Evolutionary conservation across 768 basidiomycete species (phyloP).

Genomic region (Plicaturopsis crispa): DNA sequence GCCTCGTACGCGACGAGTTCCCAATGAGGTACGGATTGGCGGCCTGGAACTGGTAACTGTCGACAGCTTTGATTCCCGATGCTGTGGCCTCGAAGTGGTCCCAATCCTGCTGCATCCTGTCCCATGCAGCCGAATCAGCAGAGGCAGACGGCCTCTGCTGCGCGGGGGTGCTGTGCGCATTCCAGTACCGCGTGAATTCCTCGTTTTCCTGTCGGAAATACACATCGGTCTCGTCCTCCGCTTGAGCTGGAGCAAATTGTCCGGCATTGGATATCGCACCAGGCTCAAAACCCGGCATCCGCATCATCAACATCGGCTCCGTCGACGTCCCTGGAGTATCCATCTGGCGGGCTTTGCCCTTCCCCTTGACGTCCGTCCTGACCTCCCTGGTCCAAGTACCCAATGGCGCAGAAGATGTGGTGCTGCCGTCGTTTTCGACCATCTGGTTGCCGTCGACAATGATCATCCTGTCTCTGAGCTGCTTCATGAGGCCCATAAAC

Average conservation of each 20-base stretch:
- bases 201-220: constrained; percentile 67
- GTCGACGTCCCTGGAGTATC: not conserved
- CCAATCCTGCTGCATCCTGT: constrained; percentile 68
- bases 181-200: constrained; percentile 60
- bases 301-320: not conserved
- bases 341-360: constrained; percentile 38
- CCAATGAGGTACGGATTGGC: constrained; percentile 75
- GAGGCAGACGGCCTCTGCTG: constrained; percentile 10
- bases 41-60: constrained; percentile 62
- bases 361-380: constrained; percentile 54
- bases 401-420: constrained; percentile 3
- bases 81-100: constrained; percentile 74
- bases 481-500: constrained; percentile 82
- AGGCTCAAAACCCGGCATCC: constrained; percentile 4
- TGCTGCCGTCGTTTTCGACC: constrained; percentile 37
- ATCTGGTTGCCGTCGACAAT: constrained; percentile 75
- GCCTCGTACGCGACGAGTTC: constrained; percentile 42
- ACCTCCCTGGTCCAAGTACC: constrained; percentile 16
- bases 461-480: constrained; percentile 72
- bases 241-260: too few relatives aligned
- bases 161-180: constrained; percentile 26
- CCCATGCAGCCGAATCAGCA: constrained; percentile 35
- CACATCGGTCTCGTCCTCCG: constrained; percentile 46
- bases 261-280: constrained; percentile 12
- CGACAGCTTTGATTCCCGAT: constrained; percentile 49